These are phyloP conservation scores for Tilletia horrida DNA, from an alignment of 1,284 basidiomycete species.

Conservation along the genomic window DNA sequence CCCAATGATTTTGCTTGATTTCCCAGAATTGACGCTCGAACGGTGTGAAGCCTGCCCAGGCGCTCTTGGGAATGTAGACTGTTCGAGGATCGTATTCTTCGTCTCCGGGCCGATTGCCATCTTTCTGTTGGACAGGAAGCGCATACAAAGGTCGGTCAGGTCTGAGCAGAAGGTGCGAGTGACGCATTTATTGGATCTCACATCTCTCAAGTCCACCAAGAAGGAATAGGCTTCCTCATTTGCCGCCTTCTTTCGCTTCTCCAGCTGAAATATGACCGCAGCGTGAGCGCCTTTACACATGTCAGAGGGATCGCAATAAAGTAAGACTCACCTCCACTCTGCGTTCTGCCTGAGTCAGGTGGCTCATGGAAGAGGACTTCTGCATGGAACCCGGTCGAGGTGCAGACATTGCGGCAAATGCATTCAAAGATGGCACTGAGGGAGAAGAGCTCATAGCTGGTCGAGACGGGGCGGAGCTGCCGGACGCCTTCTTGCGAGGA, in stretches of 20 bases:
- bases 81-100: slow-evolving; percentile 91
- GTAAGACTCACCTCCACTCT: slow-evolving; percentile 56
- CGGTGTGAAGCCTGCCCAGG: slow-evolving; percentile 83
- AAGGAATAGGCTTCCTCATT: slow-evolving; percentile 79
- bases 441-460: slow-evolving; percentile 20
- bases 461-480: slow-evolving; percentile 25
- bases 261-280: slow-evolving; percentile 17
- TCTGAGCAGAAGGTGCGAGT: background rate
- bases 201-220: slow-evolving; percentile 70
- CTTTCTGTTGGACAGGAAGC: slow-evolving; percentile 59
- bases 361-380: slow-evolving; percentile 54
- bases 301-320: background rate
- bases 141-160: no score
- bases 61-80: slow-evolving; percentile 71
- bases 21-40: slow-evolving; percentile 70
- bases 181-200: slow-evolving; percentile 57
- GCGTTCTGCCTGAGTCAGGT: slow-evolving; percentile 82
- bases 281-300: background rate
- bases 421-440: background rate
- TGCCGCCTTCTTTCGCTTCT: slow-evolving; percentile 67
- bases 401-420: slow-evolving; percentile 1
- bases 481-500: slow-evolving; percentile 15
- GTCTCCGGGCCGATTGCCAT: slow-evolving; percentile 72
- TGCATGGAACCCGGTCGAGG: slow-evolving; percentile 6
- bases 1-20: slow-evolving; percentile 53